Conservation (phyloP, 768 basidiomycete genomes). For the Tubosaeta brunneosetosa region DNA sequence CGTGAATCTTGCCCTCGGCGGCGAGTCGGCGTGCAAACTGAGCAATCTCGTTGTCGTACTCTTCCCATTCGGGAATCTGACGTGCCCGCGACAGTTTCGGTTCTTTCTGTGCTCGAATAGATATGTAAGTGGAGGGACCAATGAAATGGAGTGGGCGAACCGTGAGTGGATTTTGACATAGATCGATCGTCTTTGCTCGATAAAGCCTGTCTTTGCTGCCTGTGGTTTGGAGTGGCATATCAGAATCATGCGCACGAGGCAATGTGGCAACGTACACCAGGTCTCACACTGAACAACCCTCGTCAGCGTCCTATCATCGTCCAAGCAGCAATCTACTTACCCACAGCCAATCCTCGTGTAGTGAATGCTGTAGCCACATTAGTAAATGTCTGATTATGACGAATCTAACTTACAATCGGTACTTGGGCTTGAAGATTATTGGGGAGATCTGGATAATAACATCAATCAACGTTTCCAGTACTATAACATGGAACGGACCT, state of each 20-base stretch:
- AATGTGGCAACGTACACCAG: conserved; percentile 67
- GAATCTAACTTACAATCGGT: conserved; percentile 76
- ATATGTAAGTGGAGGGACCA: background rate
- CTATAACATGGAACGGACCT: conserved; percentile 39
- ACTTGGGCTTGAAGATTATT: conserved; percentile 92
- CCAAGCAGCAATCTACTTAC: conserved; percentile 38
- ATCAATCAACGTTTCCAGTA: background rate
- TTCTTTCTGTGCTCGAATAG: conserved; percentile 67
- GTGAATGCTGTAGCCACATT: conserved; percentile 56
- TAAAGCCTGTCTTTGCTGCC: conserved; percentile 80
- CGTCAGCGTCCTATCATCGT: conserved; percentile 4
- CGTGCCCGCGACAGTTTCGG: conserved; percentile 91
- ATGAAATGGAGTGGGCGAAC: conserved; percentile 40
- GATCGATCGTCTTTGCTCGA: conserved; percentile 84
- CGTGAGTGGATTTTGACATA: conserved; percentile 95
- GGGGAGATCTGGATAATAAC: conserved; percentile 65
- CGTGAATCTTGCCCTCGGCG: conserved; percentile 63
- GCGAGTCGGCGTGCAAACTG: conserved; percentile 71
- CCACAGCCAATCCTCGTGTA: conserved; percentile 96
- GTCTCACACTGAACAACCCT: conserved; percentile 77
- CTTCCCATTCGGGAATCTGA: conserved; percentile 97
- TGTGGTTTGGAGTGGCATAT: conserved; percentile 22
- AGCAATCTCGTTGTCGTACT: conserved; percentile 88
- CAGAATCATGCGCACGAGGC: background rate
- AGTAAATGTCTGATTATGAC: background rate